A percentile compares a stretch with the other conserved stretches of the same genome.
These are phyloP conservation scores for Fraxinus albicans DNA, from an alignment of 305 asterid genomes.

Conservation along the genomic window DNA sequence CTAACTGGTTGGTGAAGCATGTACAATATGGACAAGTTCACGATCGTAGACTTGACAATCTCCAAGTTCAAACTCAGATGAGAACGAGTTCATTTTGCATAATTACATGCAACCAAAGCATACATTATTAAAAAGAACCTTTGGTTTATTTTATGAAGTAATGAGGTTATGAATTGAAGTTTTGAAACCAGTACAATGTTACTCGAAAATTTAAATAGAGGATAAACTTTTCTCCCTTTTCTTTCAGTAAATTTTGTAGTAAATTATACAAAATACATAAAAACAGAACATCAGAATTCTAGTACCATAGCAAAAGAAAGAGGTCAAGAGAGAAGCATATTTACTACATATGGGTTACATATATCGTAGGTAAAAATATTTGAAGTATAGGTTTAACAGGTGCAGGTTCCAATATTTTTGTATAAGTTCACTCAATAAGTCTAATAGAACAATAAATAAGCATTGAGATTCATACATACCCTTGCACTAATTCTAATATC, in stretches of 20 bases:
- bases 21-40: not conserved
- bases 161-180: too few species aligned
- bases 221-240: too few species aligned
- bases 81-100: not conserved
- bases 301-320: too few species aligned
- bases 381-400: not conserved
- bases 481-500: constrained; percentile 72
- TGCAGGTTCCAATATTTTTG: too few species aligned
- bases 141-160: not conserved
- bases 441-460: not conserved
- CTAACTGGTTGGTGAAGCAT: not conserved
- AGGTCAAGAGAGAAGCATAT: not conserved
- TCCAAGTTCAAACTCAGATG: not conserved
- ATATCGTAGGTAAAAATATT: not conserved
- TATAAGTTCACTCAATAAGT: too few species aligned
- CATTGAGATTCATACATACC: constrained; percentile 45
- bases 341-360: not conserved
- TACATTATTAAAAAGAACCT: not conserved
- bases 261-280: too few species aligned
- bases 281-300: too few species aligned
- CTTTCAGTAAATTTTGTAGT: too few species aligned
- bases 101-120: not conserved
- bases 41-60: not conserved
- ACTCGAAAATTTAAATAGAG: too few species aligned
- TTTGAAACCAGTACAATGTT: too few species aligned